Percentiles rank a stretch among this genome's conserved stretches.
phyloP scores from a whole-genome alignment of 768 basidiomycete genomes.

The Mycena belliarum region DNA sequence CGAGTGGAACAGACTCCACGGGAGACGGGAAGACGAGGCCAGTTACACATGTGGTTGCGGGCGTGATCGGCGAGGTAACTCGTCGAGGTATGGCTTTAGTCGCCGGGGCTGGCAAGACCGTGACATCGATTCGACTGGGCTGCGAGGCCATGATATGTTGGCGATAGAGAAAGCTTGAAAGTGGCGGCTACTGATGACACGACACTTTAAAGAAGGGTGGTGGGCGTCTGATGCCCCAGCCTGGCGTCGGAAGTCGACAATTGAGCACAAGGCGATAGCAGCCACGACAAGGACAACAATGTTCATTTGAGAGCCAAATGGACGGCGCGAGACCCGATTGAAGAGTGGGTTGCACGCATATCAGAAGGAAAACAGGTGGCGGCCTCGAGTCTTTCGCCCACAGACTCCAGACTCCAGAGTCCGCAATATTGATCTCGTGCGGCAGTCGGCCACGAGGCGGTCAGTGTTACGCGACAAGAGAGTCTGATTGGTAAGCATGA shows the following conservation, averaged over 20 bases:
- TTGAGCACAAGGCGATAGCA: constrained; percentile 3
- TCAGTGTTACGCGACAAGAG: too few species aligned
- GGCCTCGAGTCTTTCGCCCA: constrained; percentile 4
- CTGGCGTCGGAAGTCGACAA: not conserved
- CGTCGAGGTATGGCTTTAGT: constrained; percentile 2
- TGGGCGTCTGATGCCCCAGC: constrained; percentile 14
- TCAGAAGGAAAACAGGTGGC: not conserved
- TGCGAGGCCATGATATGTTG: constrained; percentile 7
- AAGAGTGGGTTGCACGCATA: not conserved
- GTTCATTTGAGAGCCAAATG: constrained; percentile 8
- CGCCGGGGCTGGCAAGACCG: not conserved
- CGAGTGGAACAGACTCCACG: constrained; percentile 3
- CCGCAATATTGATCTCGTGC: not conserved
- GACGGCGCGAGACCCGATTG: not conserved
- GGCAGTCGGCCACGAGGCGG: constrained; percentile 9
- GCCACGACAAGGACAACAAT: not conserved
- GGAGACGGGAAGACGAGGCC: constrained; percentile 16
- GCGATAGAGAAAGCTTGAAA: constrained; percentile 4
- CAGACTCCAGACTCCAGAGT: not conserved
- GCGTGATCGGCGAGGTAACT: constrained; percentile 13
- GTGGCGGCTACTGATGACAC: constrained; percentile 9
- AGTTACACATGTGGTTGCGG: constrained; percentile 17
- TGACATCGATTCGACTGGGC: constrained; percentile 4
- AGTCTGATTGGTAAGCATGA: too few species aligned
- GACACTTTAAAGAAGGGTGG: constrained; percentile 1